phyloP scores from a whole-genome alignment of 352 stramenopile genomes.

The Pythium sukuiense region DNA sequence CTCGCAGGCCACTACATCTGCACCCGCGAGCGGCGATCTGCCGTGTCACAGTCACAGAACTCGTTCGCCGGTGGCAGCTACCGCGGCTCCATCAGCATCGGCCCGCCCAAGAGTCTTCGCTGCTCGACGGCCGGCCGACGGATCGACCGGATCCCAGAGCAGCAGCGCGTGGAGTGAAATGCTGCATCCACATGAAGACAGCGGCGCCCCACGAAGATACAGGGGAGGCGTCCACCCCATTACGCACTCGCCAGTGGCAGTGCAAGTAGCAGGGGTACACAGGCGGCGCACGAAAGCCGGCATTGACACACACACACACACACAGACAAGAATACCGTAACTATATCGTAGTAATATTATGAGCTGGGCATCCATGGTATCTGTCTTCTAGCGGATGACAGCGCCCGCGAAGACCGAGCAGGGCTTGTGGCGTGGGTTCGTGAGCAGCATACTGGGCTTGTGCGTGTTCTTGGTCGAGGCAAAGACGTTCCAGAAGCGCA shows the following conservation, averaged over 20 bases:
- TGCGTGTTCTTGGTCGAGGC: conserved; percentile 20
- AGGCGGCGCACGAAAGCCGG: neutral
- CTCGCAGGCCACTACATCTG: conserved; percentile 83
- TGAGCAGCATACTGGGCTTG: conserved; percentile 12
- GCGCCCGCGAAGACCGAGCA: conserved; percentile 13
- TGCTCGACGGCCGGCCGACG: conserved; percentile 46
- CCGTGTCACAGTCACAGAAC: conserved; percentile 46
- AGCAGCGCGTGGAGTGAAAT: conserved; percentile 59
- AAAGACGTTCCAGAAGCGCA: conserved; percentile 97
- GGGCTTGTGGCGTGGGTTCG: conserved; percentile 2
- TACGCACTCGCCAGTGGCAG: neutral
- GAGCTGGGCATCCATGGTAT: conserved; percentile 10
- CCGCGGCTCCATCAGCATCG: conserved; percentile 70
- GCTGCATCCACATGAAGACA: neutral
- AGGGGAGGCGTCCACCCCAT: neutral
- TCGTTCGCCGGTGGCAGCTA: conserved; percentile 76
- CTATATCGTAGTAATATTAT: conserved; percentile 29
- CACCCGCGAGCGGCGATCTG: conserved; percentile 52
- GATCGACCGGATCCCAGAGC: conserved; percentile 65
- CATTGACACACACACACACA: neutral
- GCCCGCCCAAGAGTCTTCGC: conserved; percentile 51
- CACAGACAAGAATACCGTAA: neutral
- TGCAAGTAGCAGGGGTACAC: neutral
- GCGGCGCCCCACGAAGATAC: neutral
- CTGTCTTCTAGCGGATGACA: conserved; percentile 21